Percentiles rank a stretch among this genome's conserved stretches.
Evolutionary conservation across 2,329 filamentous ascomycete genomes (phyloP).

Genomic region (Fusarium stilboides): DNA sequence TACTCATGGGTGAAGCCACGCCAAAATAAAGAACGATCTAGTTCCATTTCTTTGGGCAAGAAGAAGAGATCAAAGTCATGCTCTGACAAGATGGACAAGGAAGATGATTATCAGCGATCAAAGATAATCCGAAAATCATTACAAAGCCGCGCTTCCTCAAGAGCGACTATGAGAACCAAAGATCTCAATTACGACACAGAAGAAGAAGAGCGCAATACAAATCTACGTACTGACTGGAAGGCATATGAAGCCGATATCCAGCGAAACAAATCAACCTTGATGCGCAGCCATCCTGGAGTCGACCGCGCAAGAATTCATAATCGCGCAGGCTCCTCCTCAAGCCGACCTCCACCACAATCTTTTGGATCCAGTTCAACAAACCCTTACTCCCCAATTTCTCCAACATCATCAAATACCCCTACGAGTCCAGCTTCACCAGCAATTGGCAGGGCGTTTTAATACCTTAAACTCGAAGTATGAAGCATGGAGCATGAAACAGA

Average conservation of each 20-base stretch:
- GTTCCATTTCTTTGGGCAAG: slow-evolving; percentile 42
- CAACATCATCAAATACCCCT: slow-evolving; percentile 27
- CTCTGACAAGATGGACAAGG: slow-evolving; percentile 44
- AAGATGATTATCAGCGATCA: slow-evolving; percentile 59
- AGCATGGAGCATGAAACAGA: slow-evolving; percentile 1
- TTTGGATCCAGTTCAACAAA: slow-evolving; percentile 39
- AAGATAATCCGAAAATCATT: slow-evolving; percentile 63
- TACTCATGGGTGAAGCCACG: slow-evolving; percentile 46
- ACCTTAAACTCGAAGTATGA: slow-evolving; percentile 5
- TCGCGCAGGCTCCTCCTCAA: slow-evolving; percentile 30
- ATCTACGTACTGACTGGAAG: slow-evolving; percentile 56
- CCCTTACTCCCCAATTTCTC: slow-evolving; percentile 30
- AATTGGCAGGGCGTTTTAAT: slow-evolving; percentile 32
- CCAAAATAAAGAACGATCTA: slow-evolving; percentile 34
- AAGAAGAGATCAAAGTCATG: slow-evolving; percentile 41
- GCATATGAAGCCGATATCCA: slow-evolving; percentile 57
- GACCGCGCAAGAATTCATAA: slow-evolving; percentile 32
- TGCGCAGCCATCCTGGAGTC: slow-evolving; percentile 51
- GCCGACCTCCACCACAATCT: slow-evolving; percentile 27
- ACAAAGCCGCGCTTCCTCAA: slow-evolving; percentile 50
- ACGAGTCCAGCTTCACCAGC: slow-evolving; percentile 26
- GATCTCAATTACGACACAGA: slow-evolving; percentile 37
- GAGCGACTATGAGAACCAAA: slow-evolving; percentile 24
- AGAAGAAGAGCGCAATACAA: slow-evolving; percentile 39
- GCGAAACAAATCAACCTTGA: slow-evolving; percentile 49